Evolutionary conservation across 2,329 filamentous ascomycete genomes (phyloP).

Genomic region (Whalleya microplaca): DNA sequence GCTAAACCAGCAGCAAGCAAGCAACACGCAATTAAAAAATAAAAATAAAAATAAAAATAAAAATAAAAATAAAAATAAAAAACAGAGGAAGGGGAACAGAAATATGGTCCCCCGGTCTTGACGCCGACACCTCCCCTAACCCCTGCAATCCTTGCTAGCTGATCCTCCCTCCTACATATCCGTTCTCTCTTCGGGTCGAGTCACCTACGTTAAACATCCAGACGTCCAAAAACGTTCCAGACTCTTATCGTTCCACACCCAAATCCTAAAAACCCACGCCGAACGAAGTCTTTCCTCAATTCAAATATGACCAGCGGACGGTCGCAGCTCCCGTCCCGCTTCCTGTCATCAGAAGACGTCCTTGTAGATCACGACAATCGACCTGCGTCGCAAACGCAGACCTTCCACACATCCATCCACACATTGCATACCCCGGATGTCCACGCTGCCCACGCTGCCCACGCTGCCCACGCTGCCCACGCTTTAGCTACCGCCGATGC

Average conservation of each 20-base stretch:
- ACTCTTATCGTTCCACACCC: constrained; percentile 22
- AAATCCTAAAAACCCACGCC: no score
- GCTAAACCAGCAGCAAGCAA: constrained; percentile 2
- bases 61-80: no score
- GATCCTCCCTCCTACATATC: constrained; percentile 20
- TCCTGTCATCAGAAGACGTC: constrained; percentile 31
- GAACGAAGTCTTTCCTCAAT: not conserved
- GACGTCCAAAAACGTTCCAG: constrained; percentile 18
- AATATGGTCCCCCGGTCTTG: constrained; percentile 7
- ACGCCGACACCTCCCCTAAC: constrained; percentile 25
- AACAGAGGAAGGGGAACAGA: no score
- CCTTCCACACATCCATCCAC: no score
- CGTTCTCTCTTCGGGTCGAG: constrained; percentile 19
- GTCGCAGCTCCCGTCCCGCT: constrained; percentile 30
- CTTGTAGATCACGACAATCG: constrained; percentile 27
- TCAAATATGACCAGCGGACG: constrained; percentile 36
- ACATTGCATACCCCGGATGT: constrained; percentile 22
- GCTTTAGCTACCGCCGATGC: constrained; percentile 28
- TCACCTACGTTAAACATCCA: constrained; percentile 4
- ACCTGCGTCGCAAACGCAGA: constrained; percentile 19
- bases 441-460: no score
- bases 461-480: no score
- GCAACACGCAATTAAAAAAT: constrained; percentile 17
- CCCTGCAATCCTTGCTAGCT: constrained; percentile 31
- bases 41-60: constrained; percentile 10